Conservation (phyloP, 495 filamentous ascomycete genomes). For the Neurospora sp. region DNA sequence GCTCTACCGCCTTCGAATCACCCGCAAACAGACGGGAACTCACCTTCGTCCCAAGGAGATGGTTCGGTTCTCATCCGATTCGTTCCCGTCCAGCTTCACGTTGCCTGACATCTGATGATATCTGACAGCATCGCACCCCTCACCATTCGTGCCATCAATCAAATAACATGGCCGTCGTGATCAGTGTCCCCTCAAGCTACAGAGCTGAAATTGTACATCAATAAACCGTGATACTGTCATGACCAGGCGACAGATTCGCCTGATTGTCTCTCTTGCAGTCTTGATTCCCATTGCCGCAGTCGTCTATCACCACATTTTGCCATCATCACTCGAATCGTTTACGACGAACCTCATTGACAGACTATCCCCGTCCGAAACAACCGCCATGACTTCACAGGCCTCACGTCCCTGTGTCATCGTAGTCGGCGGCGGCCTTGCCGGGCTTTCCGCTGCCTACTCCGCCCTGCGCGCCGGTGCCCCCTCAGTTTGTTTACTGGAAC, state of each 20-base stretch:
- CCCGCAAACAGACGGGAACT: background rate
- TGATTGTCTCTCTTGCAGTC: conserved; percentile 6
- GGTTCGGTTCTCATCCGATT: background rate
- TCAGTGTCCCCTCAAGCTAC: background rate
- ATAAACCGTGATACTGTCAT: background rate
- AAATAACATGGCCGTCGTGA: background rate
- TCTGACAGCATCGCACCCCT: background rate
- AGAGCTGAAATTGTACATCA: background rate
- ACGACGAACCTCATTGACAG: background rate
- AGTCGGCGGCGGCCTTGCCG: conserved; percentile 43
- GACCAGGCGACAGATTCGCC: conserved; percentile 6
- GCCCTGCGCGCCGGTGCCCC: conserved; percentile 34
- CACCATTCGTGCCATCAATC: background rate
- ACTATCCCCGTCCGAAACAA: background rate
- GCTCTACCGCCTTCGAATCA: background rate
- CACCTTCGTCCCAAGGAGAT: background rate
- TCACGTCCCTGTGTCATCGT: conserved; percentile 28
- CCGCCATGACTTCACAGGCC: background rate
- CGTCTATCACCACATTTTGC: conserved; percentile 5
- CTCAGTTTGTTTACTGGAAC: conserved; percentile 41
- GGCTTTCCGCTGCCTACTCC: conserved; percentile 38
- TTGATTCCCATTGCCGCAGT: conserved; percentile 10
- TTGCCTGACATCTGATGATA: background rate
- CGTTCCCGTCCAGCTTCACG: background rate
- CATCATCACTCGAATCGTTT: background rate